Base-by-base conservation (phyloP, 257 asterid species). In the Ocimum tenuiflorum region DNA sequence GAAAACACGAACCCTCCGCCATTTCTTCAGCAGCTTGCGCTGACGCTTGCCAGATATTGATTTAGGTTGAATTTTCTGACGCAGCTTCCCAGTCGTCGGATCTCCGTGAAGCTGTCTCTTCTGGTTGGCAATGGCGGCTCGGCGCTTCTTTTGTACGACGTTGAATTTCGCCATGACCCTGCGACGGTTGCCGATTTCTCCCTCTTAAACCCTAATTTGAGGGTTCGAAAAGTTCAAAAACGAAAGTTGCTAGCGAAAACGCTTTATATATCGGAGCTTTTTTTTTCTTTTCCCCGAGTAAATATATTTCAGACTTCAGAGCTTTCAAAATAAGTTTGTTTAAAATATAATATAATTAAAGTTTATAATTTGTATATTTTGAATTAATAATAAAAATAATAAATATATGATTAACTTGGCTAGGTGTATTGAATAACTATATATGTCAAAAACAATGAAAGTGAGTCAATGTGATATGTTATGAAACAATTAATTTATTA, bases 1-100 rank as follows among this genome's bases (percentile, higher is more conserved):
- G 15, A 7, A 48, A 33, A 8, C n/a, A 78, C 83, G 17, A 11
- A 88, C 96, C 95, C 91, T 82, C 50, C 95, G 94, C 91, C 94
- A 82, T 80, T 85, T 89, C 67, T 82, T 87, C 39, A 80, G 77
- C 65, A 83, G 73, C 83, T 89, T 89, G 78, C 88, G 97, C 76
- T 87, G 75, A 35, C 95, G 95, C 85, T 89, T 89, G 75, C 97
- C 97, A 71, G 97, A 89, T 73, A 89, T 19, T 57, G 97, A 78
- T 24, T 59, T 69, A 0, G 86, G 83, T 17, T 85, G 88, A 4
- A 64, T 20, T 45, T 52, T 83, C 79, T 73, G 91, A 22, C 63
- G 90, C 6, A 89, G 89, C 72, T 79, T 89, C 35, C 84, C 81
- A 15, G 86, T 60, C 33, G 13, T 10, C 0, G 91, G 83, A 23